Conservation (phyloP, 768 basidiomycete species). For the Pulveroboletus ravenelii region DNA sequence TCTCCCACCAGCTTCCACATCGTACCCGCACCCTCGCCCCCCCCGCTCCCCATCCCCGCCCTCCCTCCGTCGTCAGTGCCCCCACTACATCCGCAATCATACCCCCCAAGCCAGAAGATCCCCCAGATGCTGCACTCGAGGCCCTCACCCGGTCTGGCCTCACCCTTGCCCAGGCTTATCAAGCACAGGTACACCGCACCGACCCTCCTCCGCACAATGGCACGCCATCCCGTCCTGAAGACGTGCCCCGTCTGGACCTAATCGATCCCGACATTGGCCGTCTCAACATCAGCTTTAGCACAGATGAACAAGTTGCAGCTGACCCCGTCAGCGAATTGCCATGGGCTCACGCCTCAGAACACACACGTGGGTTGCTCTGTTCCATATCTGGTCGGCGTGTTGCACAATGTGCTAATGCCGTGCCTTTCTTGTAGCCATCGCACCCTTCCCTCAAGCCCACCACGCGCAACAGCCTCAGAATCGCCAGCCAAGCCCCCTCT, state of each 20-base stretch:
- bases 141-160: conserved; percentile 47
- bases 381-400: conserved; percentile 26
- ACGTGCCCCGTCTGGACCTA: conserved; percentile 37
- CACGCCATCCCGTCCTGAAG: conserved; percentile 18
- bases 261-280: conserved; percentile 56
- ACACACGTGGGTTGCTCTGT: conserved; percentile 38
- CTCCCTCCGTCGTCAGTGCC: conserved; percentile 47
- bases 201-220: conserved; percentile 35
- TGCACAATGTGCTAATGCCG: conserved; percentile 26
- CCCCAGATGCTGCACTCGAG: conserved; percentile 44
- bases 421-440: conserved; percentile 21
- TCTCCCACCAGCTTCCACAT: conserved; percentile 19
- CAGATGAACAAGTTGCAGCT: conserved; percentile 29
- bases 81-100: conserved; percentile 41
- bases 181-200: conserved; percentile 63
- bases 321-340: conserved; percentile 54
- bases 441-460: conserved; percentile 23
- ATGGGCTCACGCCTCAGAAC: conserved; percentile 43
- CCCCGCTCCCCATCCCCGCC: conserved; percentile 40
- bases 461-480: conserved; percentile 24
- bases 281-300: conserved; percentile 54
- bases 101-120: conserved; percentile 44
- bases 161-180: conserved; percentile 78
- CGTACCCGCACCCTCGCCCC: conserved; percentile 33
- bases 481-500: conserved; percentile 35